phyloP scores from a whole-genome alignment of 305 asterid genomes.

The Petunia hybrid region DNA sequence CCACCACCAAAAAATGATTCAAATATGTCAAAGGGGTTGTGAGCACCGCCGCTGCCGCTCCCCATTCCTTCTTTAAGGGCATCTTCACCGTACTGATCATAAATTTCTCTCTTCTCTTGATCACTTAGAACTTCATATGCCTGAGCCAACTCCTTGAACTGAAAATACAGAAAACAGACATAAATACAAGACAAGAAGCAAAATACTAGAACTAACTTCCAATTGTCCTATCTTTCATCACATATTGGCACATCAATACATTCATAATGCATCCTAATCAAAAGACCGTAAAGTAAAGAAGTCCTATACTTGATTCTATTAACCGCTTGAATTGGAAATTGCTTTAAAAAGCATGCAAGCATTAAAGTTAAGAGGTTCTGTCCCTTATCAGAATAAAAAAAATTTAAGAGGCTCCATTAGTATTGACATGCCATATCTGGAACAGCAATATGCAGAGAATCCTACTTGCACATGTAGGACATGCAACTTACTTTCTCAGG shows the following conservation, averaged over 20 bases:
- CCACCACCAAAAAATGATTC: constrained; percentile 61
- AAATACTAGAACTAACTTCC: not conserved
- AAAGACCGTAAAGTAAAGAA: not conserved
- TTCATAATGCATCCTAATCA: not conserved
- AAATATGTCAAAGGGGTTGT: constrained; percentile 60
- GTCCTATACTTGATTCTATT: constrained; percentile 23
- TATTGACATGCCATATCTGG: not conserved
- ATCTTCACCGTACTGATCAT: constrained; percentile 70
- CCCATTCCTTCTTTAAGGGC: constrained; percentile 72
- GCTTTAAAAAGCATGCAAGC: not conserved
- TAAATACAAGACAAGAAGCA: not conserved
- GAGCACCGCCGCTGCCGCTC: constrained; percentile 52
- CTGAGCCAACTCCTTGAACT: constrained; percentile 72
- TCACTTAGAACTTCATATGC: constrained; percentile 72
- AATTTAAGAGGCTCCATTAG: not conserved
- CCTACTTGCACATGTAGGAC: constrained; percentile 21
- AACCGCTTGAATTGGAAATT: not conserved
- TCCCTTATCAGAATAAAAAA: no score
- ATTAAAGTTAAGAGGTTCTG: no score
- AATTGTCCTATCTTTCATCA: not conserved
- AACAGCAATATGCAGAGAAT: constrained; percentile 19
- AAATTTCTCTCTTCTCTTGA: constrained; percentile 61
- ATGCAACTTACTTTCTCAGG: constrained; percentile 59
- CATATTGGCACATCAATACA: not conserved
- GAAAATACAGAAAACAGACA: constrained; percentile 29